Base-by-base conservation (phyloP, 371 early-diverging fungal species). In the Actinomortierella wolfii region DNA sequence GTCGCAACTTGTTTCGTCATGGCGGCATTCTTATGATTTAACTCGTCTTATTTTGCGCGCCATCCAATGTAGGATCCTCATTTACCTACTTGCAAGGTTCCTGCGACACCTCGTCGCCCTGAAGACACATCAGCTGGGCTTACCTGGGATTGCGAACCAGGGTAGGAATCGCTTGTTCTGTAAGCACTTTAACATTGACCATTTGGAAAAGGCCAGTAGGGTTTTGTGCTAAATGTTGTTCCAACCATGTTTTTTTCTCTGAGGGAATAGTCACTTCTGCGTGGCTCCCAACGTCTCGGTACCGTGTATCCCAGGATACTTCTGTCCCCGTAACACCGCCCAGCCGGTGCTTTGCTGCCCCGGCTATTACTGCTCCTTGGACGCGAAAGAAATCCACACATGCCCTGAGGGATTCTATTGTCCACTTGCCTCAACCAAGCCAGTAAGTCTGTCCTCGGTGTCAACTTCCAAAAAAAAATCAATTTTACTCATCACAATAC, bases 271-370 rank as follows among this genome's bases (percentile, higher is more conserved):
- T 25, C 26, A 73, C 57, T 73, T 73, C 26, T 73, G 74, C 25
- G 59, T 50, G 1, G 64, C 51, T 0, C 74, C 74, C 20, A 67
- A 73, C 18, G 54, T 63, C 21, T 59, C 67, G 0, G 67, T 67
- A 1, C 67, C 74, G 0, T 67, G 74, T 44, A 41, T 67, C 8
- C 67, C 74, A 17, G 79, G 79, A 15, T 79, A 76, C 49, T 71
- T 67, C 44, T 77, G 79, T 48, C 82, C 82, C 8, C 63, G 51
- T 5, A 78, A 82, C 39, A 76, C 82, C 6, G 63, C 76, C 18
- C 82, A 82, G 51, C 82, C 81, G 21, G 55, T 73, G 0, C 69
- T 70, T 13, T 82, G 82, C 55, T 79, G 79, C 51, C 45, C 43
- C 2, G 79, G 82, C 24, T 82, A 77, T 50, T 63, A 76, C 24